Evolutionary conservation across 2,329 filamentous ascomycete genomes (phyloP).

Genomic region (Neonectria faginata): DNA sequence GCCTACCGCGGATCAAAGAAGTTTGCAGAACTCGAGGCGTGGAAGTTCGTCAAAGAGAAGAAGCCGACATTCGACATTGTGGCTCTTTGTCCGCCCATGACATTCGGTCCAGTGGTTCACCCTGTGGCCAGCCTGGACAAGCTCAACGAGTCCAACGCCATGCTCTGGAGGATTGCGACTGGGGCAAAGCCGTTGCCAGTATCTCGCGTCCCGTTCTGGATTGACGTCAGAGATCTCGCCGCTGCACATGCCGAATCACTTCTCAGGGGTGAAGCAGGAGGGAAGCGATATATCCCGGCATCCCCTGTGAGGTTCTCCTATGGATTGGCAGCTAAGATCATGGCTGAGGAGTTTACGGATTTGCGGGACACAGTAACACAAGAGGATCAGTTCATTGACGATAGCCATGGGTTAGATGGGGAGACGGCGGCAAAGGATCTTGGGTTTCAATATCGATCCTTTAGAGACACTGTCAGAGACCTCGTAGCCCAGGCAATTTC

Average conservation of each 20-base stretch:
- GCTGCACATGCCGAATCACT: conserved; percentile 58
- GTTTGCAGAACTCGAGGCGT: conserved; percentile 51
- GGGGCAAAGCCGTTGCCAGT: conserved; percentile 52
- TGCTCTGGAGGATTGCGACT: conserved; percentile 55
- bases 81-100: conserved; percentile 59
- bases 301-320: conserved; percentile 60
- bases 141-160: conserved; percentile 58
- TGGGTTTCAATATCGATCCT: conserved; percentile 51
- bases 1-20: conserved; percentile 52
- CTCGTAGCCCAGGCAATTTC: conserved; percentile 46
- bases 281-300: conserved; percentile 55
- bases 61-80: conserved; percentile 57
- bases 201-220: conserved; percentile 56
- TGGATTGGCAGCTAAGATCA: conserved; percentile 56
- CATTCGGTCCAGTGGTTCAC: conserved; percentile 58
- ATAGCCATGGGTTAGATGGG: conserved; percentile 57
- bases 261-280: conserved; percentile 50
- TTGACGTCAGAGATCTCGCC: conserved; percentile 61
- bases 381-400: conserved; percentile 52
- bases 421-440: conserved; percentile 55
- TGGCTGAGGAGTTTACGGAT: conserved; percentile 55
- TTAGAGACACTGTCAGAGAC: conserved; percentile 52
- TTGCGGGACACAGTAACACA: conserved; percentile 46
- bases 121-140: conserved; percentile 49
- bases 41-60: conserved; percentile 50